Percentiles rank a stretch among this genome's conserved stretches.
These are phyloP conservation scores for Sporothrix variecibatus DNA, from an alignment of 2,329 filamentous ascomycete species.

Conservation along the genomic window DNA sequence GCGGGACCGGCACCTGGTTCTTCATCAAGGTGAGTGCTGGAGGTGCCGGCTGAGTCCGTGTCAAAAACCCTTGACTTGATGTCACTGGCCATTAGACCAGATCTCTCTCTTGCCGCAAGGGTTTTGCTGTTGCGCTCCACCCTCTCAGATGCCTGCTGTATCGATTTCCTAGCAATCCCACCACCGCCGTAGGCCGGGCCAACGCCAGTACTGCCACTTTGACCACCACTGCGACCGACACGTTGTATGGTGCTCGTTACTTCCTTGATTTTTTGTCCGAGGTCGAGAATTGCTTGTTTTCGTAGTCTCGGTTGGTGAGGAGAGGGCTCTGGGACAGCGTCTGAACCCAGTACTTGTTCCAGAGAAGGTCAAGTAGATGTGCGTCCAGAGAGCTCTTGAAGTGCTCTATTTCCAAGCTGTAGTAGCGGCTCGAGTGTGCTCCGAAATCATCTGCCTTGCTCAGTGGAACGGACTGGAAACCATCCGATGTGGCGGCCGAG, in stretches of 20 bases:
- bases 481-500: conserved; percentile 51
- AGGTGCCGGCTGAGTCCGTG: background rate
- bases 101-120: conserved; percentile 62
- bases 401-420: conserved; percentile 85
- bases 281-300: conserved; percentile 89
- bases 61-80: conserved; percentile 65
- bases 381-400: conserved; percentile 92
- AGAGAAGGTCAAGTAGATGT: conserved; percentile 81
- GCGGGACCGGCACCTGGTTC: background rate
- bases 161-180: conserved; percentile 35
- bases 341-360: conserved; percentile 99
- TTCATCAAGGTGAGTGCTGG: too few relatives aligned
- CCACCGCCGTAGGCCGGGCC: conserved; percentile 35
- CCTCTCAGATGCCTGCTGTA: conserved; percentile 58
- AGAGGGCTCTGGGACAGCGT: conserved; percentile 90
- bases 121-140: conserved; percentile 61
- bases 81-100: conserved; percentile 62
- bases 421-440: conserved; percentile 87
- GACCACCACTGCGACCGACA: conserved; percentile 34
- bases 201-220: conserved; percentile 34
- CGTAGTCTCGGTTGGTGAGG: conserved; percentile 89
- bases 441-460: conserved; percentile 95
- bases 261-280: conserved; percentile 78
- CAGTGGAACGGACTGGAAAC: conserved; percentile 79
- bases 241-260: conserved; percentile 49